Conservation (phyloP, 2,329 filamentous ascomycete genomes). For the Neocatenulostroma microsporum region DNA sequence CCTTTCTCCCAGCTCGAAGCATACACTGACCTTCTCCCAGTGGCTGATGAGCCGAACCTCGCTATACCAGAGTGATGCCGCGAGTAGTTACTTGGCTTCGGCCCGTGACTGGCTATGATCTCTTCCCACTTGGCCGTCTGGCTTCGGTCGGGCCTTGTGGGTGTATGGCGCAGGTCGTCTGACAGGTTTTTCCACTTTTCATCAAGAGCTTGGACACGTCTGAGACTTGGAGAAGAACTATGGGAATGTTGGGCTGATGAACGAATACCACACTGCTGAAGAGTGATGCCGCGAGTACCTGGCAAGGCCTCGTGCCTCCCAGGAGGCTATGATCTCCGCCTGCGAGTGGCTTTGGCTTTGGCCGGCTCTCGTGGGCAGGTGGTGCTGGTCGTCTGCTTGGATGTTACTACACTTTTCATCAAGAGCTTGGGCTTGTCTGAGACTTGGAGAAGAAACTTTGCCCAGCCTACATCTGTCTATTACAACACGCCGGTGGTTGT, state of each 20-base stretch:
- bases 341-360: conserved; percentile 26
- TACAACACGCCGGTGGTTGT: no score
- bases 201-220: conserved; percentile 23
- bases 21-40: conserved; percentile 20
- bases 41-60: conserved; percentile 29
- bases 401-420: conserved; percentile 25
- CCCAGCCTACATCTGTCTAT: no score
- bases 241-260: conserved; percentile 29
- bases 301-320: conserved; percentile 14
- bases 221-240: conserved; percentile 8
- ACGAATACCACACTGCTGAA: conserved; percentile 27
- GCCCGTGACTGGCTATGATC: conserved; percentile 27
- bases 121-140: conserved; percentile 25
- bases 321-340: conserved; percentile 31
- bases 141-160: conserved; percentile 27
- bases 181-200: conserved; percentile 26
- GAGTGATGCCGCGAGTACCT: conserved; percentile 27
- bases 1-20: background rate
- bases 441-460: conserved; percentile 9
- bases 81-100: conserved; percentile 12
- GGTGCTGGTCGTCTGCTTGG: conserved; percentile 30
- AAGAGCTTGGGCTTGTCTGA: conserved; percentile 18
- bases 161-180: conserved; percentile 29
- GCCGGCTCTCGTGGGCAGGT: conserved; percentile 26
- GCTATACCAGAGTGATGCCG: conserved; percentile 30